Evolutionary conservation across 1,139 yeast genomes (phyloP).

Genomic region (Yarrowia galli): DNA sequence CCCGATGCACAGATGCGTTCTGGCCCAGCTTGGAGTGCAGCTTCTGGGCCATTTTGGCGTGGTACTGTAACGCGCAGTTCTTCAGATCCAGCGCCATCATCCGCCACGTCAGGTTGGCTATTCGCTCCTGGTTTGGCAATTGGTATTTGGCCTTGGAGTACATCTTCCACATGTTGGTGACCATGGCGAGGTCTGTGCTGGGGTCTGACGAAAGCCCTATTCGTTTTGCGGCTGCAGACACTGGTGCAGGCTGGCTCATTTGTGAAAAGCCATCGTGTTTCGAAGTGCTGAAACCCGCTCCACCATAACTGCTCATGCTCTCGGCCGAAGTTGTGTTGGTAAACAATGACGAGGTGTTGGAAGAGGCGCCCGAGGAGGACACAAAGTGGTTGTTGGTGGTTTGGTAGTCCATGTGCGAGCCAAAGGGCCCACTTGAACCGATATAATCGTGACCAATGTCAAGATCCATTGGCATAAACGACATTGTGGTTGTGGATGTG

Average conservation of each 20-base stretch:
- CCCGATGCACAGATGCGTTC: not conserved
- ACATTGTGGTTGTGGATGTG: slow-evolving; percentile 8
- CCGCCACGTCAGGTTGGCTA: slow-evolving; percentile 87
- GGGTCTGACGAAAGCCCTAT: slow-evolving; percentile 11
- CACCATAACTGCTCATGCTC: slow-evolving; percentile 24
- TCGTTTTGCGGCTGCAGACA: not conserved
- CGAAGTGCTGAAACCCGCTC: not conserved
- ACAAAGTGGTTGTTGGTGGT: slow-evolving; percentile 6
- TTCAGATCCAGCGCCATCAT: slow-evolving; percentile 69
- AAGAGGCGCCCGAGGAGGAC: slow-evolving; percentile 17
- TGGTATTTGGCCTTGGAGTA: slow-evolving; percentile 78
- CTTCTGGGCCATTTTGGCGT: slow-evolving; percentile 9
- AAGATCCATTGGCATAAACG: slow-evolving; percentile 34
- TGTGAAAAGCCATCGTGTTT: not conserved
- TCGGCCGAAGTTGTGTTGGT: slow-evolving; percentile 21
- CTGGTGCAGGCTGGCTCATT: not conserved
- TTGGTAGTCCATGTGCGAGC: slow-evolving; percentile 4
- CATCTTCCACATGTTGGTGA: slow-evolving; percentile 70
- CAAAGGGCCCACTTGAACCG: not conserved
- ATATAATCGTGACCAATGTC: slow-evolving; percentile 26
- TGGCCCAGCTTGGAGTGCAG: slow-evolving; percentile 27
- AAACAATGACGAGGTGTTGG: slow-evolving; percentile 19
- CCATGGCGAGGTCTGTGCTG: slow-evolving; percentile 20
- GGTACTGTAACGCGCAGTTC: slow-evolving; percentile 22
- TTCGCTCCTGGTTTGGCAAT: slow-evolving; percentile 75